Base-by-base conservation (phyloP, 345 rosid species). In the Aegle marmelos region DNA sequence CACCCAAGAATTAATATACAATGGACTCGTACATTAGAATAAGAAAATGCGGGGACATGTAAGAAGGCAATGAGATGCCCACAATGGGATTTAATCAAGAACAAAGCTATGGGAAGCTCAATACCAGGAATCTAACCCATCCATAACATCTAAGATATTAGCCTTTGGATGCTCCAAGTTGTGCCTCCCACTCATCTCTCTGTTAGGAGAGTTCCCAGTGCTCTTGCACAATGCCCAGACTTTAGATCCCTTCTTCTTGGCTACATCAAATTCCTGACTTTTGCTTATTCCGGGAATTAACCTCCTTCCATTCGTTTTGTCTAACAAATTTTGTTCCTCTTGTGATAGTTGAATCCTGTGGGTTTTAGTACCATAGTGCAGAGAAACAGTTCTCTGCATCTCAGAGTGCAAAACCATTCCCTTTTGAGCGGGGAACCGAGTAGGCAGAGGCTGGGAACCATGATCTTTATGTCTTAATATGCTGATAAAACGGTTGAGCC, bases 401-500 rank as follows among this genome's bases (percentile, higher is more conserved):
- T 85, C 82, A 30, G 90, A 70, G 66, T 58, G 85, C 63, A 73
- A 77, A 59, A 17, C 63, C 8, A 22, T 71, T 10, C 79, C 84
- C 63, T 78, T 88, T 33, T 33, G 67, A 39, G 83, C 50, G 17
- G 91, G 86, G 68, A 90, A 83, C 28, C 72, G 85, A 57, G 60
- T 6, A 31, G 89, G 87, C 41, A 73, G 77, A 28, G 82, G 67
- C 82, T 64, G 85, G 70, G 81, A 76, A 24, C 84, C 80, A 1
- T 84, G 77, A 77, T 85, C 91, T 80, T 89, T 86, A 66, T 86
- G 75, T 78, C 88, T 88, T 16, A 86, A 87, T 60, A 84, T 60
- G 87, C 63, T 85, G 80, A 94, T 83, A 69, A 96, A 81, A 61
- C 81, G 90, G 58, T 94, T 95, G 81, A 96, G 98, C 97, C 90